Evolutionary conservation across 23 red algal genomes (phyloP).

Genomic region (Cyanidiococcus yangmingshanensis): DNA sequence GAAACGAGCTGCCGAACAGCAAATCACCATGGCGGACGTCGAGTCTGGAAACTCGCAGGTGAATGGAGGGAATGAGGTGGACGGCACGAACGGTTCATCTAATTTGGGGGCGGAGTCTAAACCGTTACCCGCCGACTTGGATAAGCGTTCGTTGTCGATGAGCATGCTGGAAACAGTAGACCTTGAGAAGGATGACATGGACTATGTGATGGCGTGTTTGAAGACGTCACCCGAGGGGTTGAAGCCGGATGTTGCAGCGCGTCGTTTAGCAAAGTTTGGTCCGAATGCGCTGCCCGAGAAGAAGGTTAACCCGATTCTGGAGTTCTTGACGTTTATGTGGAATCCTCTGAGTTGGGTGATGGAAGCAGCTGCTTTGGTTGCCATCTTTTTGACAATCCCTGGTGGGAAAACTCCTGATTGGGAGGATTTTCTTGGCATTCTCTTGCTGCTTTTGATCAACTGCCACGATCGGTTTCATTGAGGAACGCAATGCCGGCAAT

Average conservation of each 20-base stretch:
- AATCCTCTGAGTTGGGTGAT: conserved; percentile 32
- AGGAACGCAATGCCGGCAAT: conserved; percentile 34
- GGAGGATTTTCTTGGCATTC: conserved; percentile 35
- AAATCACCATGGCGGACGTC: background rate
- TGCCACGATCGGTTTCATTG: conserved; percentile 39
- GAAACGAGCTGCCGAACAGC: too few relatives aligned
- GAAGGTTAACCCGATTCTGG: conserved; percentile 27
- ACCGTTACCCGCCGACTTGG: background rate
- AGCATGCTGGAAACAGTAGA: conserved; percentile 13
- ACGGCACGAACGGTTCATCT: background rate
- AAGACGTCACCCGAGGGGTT: conserved; percentile 16
- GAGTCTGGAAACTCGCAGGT: background rate
- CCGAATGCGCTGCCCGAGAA: conserved; percentile 48
- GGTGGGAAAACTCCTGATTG: conserved; percentile 31
- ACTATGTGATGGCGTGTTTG: conserved; percentile 20
- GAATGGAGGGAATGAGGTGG: background rate
- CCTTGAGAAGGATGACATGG: conserved; percentile 13
- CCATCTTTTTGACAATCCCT: conserved; percentile 15
- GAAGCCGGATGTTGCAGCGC: conserved; percentile 21
- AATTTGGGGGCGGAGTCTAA: background rate
- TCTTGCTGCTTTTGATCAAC: conserved; percentile 35
- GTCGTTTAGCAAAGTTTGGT: conserved; percentile 30
- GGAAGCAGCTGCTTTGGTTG: conserved; percentile 21
- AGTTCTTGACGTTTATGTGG: conserved; percentile 47
- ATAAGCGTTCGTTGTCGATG: conserved; percentile 18